phyloP scores from a whole-genome alignment of 2,329 filamentous ascomycete species.

The Apiospora rasikravindrae region DNA sequence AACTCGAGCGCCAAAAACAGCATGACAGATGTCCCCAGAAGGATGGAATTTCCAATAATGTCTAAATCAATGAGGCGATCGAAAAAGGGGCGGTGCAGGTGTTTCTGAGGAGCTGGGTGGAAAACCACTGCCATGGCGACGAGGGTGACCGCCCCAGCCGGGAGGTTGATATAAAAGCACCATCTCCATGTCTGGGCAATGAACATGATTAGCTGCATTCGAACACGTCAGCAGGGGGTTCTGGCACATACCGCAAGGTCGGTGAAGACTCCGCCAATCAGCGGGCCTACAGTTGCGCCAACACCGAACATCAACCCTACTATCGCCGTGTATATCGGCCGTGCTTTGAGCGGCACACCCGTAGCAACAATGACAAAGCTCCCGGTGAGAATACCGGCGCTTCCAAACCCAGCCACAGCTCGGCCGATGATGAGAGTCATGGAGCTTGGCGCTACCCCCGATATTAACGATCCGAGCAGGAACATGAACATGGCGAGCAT shows the following conservation, averaged over 20 bases:
- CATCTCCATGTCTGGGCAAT: conserved; percentile 44
- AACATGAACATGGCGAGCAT: conserved; percentile 37
- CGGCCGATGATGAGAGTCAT: conserved; percentile 42
- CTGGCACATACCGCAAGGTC: conserved; percentile 38
- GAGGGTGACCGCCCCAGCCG: conserved; percentile 43
- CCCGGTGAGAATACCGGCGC: conserved; percentile 41
- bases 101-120: conserved; percentile 30
- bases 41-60: conserved; percentile 48
- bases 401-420: conserved; percentile 44
- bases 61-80: conserved; percentile 39
- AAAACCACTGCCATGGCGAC: conserved; percentile 37
- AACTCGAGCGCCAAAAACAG: conserved; percentile 54
- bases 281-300: conserved; percentile 41
- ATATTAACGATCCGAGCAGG: conserved; percentile 43
- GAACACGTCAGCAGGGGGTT: not conserved
- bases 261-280: conserved; percentile 44
- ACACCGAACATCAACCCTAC: conserved; percentile 42
- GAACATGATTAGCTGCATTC: not conserved
- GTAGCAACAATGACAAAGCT: conserved; percentile 42
- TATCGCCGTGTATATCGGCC: conserved; percentile 40
- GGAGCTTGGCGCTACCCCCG: conserved; percentile 40
- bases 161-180: conserved; percentile 50
- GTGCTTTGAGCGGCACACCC: conserved; percentile 36
- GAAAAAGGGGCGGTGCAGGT: conserved; percentile 27
- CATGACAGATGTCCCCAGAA: conserved; percentile 51